phyloP scores from a whole-genome alignment of 495 filamentous ascomycete species.

The Astrothelium macrocarpum region DNA sequence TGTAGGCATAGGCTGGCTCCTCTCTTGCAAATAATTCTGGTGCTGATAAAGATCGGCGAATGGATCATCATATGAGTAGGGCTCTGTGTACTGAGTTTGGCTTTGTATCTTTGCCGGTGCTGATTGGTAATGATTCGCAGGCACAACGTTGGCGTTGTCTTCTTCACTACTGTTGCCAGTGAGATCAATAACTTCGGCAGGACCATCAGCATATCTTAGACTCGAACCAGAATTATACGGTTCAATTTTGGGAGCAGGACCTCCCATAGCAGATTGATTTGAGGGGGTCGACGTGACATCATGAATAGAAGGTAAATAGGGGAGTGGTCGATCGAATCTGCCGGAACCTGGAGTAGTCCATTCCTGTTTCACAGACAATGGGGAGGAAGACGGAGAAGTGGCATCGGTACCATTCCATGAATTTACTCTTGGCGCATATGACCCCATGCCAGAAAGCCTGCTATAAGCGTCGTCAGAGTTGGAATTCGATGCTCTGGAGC shows the following conservation, averaged over 20 bases:
- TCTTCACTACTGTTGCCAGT: constrained; percentile 20
- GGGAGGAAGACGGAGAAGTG: neutral
- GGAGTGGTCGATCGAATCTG: neutral
- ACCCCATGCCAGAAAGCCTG: neutral
- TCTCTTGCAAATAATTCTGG: neutral
- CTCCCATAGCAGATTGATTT: neutral
- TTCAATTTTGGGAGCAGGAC: neutral
- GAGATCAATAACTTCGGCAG: constrained; percentile 15
- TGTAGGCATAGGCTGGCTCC: constrained; percentile 12
- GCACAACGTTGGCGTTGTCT: constrained; percentile 14
- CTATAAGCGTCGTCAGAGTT: neutral
- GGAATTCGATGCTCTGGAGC: neutral
- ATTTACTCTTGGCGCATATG: neutral
- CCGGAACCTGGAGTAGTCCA: neutral
- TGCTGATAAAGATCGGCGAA: neutral
- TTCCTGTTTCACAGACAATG: neutral
- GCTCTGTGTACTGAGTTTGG: neutral
- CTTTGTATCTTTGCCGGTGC: neutral
- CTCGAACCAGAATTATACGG: too few species aligned
- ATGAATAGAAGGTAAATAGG: neutral
- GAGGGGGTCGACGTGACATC: neutral
- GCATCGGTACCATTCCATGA: neutral
- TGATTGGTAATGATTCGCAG: constrained; percentile 9
- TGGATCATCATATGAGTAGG: neutral
- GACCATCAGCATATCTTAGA: neutral